phyloP scores from a whole-genome alignment of 345 rosid species.

The Lepidium didymum region DNA sequence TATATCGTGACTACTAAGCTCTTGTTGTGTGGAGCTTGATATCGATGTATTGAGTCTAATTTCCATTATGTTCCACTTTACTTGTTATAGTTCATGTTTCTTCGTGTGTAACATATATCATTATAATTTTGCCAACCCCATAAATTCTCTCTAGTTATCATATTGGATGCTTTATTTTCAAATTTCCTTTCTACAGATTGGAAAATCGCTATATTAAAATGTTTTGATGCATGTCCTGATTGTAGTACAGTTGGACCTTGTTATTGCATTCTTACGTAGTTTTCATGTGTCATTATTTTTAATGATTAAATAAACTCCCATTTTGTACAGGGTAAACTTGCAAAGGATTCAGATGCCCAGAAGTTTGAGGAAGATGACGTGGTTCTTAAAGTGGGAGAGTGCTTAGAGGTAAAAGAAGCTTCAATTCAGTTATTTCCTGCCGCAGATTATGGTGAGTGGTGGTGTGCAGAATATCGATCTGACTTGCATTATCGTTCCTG shows the following conservation, averaged over 20 bases:
- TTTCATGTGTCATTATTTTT: neutral
- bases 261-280: neutral
- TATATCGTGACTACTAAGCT: neutral
- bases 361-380: constrained; percentile 72
- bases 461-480: constrained; percentile 3
- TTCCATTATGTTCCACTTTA: neutral
- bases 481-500: neutral
- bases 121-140: neutral
- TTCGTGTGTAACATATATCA: neutral
- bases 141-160: neutral
- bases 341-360: constrained; percentile 57
- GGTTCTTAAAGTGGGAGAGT: constrained; percentile 86
- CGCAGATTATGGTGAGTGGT: neutral
- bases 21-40: neutral
- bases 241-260: neutral
- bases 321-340: constrained; percentile 62
- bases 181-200: neutral
- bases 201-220: neutral
- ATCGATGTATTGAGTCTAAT: neutral
- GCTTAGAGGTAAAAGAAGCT: constrained; percentile 72
- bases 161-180: neutral
- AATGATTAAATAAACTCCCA: constrained; percentile 14
- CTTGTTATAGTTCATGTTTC: neutral
- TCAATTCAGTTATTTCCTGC: neutral
- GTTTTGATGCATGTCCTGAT: neutral